A percentile compares a stretch with the other conserved stretches of the same genome.
Evolutionary conservation across 257 asterid genomes (phyloP).

Genomic region (Solanum gracilifrons): DNA sequence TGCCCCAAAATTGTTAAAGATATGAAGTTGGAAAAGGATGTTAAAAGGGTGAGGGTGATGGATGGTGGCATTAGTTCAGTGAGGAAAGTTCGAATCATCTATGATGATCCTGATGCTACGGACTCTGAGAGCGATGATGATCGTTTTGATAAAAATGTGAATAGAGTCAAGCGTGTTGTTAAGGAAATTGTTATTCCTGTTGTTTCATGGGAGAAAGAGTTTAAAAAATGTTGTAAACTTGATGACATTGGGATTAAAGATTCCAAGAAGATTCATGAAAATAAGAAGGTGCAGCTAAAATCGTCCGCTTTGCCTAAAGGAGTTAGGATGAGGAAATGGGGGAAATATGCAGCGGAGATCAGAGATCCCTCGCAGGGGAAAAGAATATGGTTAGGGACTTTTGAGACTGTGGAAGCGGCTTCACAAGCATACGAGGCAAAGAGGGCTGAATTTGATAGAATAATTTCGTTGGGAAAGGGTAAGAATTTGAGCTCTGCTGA

Average conservation of each 20-base stretch:
- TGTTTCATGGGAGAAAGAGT: not conserved
- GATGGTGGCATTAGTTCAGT: not conserved
- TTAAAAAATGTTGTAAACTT: not conserved
- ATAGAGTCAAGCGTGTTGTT: conserved; percentile 4
- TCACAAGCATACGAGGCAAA: conserved; percentile 20
- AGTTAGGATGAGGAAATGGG: conserved; percentile 29
- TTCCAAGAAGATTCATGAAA: not conserved
- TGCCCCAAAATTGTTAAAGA: not conserved
- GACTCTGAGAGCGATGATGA: conserved; percentile 17
- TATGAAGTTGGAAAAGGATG: not conserved
- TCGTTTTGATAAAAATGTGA: not conserved
- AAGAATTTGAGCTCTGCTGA: not conserved
- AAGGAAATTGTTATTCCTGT: conserved; percentile 7
- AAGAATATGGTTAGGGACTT: conserved; percentile 31
- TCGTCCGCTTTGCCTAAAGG: conserved; percentile 9
- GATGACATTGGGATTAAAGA: not conserved
- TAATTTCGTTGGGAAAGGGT: not conserved
- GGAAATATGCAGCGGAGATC: conserved; percentile 31
- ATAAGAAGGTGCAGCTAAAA: not conserved
- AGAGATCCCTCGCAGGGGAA: conserved; percentile 12
- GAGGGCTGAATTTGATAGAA: conserved; percentile 12
- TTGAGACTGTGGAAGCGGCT: conserved; percentile 17
- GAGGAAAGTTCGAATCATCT: conserved; percentile 9
- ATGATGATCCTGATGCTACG: conserved; percentile 30
- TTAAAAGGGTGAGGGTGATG: not conserved